Conservation (phyloP, 352 stramenopile species). For the Phytophthora syringae region DNA sequence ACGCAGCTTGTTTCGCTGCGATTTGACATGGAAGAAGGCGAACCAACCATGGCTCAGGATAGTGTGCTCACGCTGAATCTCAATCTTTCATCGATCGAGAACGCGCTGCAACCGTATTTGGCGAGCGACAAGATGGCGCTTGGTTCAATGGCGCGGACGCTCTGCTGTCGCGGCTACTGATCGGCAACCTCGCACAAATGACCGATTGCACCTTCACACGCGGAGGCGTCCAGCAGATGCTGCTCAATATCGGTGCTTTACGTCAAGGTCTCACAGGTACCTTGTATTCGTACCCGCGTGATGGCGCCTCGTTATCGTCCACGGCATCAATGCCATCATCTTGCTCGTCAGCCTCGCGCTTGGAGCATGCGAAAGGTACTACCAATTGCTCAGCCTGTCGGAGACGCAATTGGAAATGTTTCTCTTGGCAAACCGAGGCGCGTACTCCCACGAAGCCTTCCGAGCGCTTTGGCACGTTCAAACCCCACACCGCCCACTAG, state of each 20-base stretch:
- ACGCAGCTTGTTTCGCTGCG: constrained; percentile 75
- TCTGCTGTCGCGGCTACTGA: constrained; percentile 67
- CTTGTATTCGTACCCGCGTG: constrained; percentile 76
- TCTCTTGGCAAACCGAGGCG: constrained; percentile 72
- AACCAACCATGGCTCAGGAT: constrained; percentile 73
- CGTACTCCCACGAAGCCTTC: constrained; percentile 67
- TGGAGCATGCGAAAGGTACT: constrained; percentile 86
- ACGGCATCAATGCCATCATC: constrained; percentile 26
- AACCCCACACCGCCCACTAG: constrained; percentile 72
- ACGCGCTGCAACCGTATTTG: constrained; percentile 75
- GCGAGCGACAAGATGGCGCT: constrained; percentile 79
- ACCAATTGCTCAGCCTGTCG: constrained; percentile 70
- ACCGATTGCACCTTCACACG: constrained; percentile 64
- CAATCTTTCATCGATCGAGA: constrained; percentile 78
- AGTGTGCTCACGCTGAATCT: constrained; percentile 77
- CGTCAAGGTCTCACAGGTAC: constrained; percentile 78
- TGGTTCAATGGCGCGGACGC: constrained; percentile 77
- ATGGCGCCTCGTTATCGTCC: constrained; percentile 33
- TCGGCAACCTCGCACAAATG: constrained; percentile 74
- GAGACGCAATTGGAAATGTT: constrained; percentile 85
- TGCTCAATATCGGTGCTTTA: constrained; percentile 76
- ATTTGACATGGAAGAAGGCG: constrained; percentile 63
- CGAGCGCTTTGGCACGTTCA: constrained; percentile 80
- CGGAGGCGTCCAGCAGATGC: constrained; percentile 80
- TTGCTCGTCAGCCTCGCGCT: constrained; percentile 49